Evolutionary conservation across 1,284 basidiomycete species (phyloP).

Genomic region (Ceratobasidium theobromae): DNA sequence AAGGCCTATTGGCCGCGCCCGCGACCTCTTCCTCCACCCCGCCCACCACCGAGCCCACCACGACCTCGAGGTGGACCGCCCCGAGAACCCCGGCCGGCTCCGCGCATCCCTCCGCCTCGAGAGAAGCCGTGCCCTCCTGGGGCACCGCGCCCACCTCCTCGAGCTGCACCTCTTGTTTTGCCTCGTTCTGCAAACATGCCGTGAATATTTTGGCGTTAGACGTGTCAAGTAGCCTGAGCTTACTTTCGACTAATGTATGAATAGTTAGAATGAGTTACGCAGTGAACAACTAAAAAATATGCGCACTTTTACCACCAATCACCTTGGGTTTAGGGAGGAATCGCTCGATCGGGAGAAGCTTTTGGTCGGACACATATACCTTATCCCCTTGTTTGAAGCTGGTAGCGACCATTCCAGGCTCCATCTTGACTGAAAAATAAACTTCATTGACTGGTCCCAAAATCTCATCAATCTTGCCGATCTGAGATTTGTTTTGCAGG

Average conservation of each 20-base stretch:
- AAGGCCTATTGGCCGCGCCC: slow-evolving; percentile 42
- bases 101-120: slow-evolving; percentile 31
- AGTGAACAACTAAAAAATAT: slow-evolving; percentile 16
- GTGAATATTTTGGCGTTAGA: background rate
- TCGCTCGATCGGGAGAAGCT: slow-evolving; percentile 92
- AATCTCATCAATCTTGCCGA: slow-evolving; percentile 96
- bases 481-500: slow-evolving; percentile 94
- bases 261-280: background rate
- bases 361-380: slow-evolving; percentile 95
- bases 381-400: slow-evolving; percentile 99
- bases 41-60: slow-evolving; percentile 45
- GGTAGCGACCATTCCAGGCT: slow-evolving; percentile 90
- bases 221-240: slow-evolving; percentile 46
- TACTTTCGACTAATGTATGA: slow-evolving; percentile 49
- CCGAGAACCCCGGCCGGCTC: slow-evolving; percentile 48
- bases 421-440: slow-evolving; percentile 98
- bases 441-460: slow-evolving; percentile 98
- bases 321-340: slow-evolving; percentile 97
- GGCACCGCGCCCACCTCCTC: slow-evolving; percentile 46
- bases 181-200: slow-evolving; percentile 55
- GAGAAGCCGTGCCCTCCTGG: slow-evolving; percentile 41
- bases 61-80: slow-evolving; percentile 51
- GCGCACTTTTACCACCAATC: slow-evolving; percentile 62
- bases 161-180: slow-evolving; percentile 42
- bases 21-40: slow-evolving; percentile 48